phyloP scores from a whole-genome alignment of 2,329 filamentous ascomycete species.

The Phialophora macrospora region DNA sequence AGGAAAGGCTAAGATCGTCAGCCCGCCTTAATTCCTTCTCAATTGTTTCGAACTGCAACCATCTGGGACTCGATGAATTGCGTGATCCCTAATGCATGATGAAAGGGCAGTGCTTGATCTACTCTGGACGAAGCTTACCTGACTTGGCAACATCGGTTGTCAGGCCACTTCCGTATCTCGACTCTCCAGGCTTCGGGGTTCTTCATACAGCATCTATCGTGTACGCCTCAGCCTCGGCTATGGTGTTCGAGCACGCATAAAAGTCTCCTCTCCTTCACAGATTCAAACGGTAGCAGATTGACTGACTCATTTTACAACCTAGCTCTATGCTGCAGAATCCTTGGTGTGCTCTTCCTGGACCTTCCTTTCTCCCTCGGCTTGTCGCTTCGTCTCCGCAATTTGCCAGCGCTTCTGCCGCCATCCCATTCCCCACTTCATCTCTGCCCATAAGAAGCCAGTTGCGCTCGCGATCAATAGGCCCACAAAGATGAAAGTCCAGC shows the following conservation, averaged over 20 bases:
- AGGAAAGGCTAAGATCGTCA: not conserved
- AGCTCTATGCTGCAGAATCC: not conserved
- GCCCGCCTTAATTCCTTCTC: not conserved
- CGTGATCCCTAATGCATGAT: not conserved
- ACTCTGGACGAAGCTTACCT: not conserved
- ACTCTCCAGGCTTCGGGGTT: not conserved
- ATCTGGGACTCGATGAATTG: not conserved
- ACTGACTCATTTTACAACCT: not conserved
- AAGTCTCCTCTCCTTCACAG: not conserved
- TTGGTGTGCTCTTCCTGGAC: not conserved
- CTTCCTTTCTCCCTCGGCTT: slow-evolving; percentile 9
- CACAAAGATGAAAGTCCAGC: slow-evolving; percentile 25
- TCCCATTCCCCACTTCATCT: slow-evolving; percentile 17
- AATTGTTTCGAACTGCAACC: not conserved
- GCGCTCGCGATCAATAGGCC: slow-evolving; percentile 8
- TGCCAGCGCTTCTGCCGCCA: slow-evolving; percentile 24
- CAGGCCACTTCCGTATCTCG: not conserved
- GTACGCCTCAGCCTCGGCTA: not conserved
- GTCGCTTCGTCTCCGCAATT: slow-evolving; percentile 1
- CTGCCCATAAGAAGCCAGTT: not conserved
- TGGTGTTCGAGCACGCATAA: not conserved
- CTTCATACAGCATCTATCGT: not conserved
- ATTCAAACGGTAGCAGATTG: not conserved
- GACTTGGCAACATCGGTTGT: not conserved
- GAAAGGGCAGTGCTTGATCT: not conserved